These are phyloP conservation scores for Fusarium drepaniforme DNA, from an alignment of 2,329 filamentous ascomycete species.

Conservation along the genomic window DNA sequence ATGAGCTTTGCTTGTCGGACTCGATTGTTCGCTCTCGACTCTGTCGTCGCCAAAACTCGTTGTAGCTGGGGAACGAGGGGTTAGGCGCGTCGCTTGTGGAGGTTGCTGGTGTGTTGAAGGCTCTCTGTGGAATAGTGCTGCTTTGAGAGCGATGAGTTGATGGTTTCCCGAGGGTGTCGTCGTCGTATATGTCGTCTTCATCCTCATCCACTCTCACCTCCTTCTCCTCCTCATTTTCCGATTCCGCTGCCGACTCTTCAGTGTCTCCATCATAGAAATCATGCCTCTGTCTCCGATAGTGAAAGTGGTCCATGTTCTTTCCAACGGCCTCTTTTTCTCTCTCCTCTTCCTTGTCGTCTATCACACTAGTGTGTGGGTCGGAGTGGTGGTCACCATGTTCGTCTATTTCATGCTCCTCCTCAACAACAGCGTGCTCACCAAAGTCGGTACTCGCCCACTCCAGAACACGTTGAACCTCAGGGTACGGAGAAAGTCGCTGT, in stretches of 20 bases:
- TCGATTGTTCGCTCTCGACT: background rate
- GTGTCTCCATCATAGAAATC: background rate
- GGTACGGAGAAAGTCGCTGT: background rate
- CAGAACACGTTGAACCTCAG: background rate
- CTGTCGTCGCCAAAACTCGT: background rate
- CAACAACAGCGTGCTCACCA: background rate
- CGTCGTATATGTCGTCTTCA: background rate
- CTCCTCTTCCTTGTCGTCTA: background rate
- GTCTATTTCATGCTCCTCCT: background rate
- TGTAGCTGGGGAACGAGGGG: background rate
- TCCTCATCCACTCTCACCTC: background rate
- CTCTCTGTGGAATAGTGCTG: background rate
- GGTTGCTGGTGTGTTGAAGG: background rate
- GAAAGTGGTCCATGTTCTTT: background rate
- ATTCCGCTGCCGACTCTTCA: background rate
- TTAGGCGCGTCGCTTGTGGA: background rate
- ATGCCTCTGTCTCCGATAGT: background rate
- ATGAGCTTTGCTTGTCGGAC: background rate
- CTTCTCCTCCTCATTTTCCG: background rate
- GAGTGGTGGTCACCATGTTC: background rate
- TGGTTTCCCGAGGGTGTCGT: background rate
- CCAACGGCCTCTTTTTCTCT: background rate
- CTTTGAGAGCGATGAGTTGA: background rate
- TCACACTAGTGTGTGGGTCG: background rate
- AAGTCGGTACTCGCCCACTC: background rate